Percentiles rank a stretch among this genome's conserved stretches.
These are phyloP conservation scores for Hymenoscyphus fraxineus DNA, from an alignment of 2,329 filamentous ascomycete species.

Conservation along the genomic window DNA sequence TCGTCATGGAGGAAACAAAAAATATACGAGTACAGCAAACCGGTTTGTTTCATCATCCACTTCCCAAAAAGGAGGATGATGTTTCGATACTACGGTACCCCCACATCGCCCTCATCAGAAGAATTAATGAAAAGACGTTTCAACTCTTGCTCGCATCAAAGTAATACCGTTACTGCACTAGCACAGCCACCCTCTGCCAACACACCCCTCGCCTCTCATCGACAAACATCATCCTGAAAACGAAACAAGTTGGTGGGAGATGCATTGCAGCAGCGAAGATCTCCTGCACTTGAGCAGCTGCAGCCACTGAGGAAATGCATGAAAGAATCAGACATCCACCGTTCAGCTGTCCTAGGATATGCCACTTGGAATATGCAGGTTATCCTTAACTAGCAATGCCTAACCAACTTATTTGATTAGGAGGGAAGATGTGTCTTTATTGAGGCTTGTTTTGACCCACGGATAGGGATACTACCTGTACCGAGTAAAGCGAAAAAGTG, in stretches of 20 bases:
- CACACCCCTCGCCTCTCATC: not conserved
- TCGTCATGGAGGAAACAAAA: too few relatives aligned
- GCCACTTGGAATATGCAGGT: not conserved
- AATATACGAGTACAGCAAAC: too few relatives aligned
- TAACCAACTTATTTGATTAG: not conserved
- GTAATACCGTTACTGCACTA: not conserved
- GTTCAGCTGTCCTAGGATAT: not conserved
- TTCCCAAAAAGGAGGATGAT: not conserved
- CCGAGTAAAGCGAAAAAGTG: not conserved
- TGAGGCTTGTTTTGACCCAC: not conserved
- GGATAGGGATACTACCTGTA: too few relatives aligned
- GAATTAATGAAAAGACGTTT: too few relatives aligned
- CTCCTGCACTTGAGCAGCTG: not conserved
- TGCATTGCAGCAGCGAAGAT: slow-evolving; percentile 2
- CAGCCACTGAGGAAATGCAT: not conserved
- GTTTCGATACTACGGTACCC: not conserved
- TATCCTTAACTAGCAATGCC: not conserved
- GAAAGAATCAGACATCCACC: not conserved
- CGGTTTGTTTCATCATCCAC: not conserved
- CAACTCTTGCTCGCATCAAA: too few relatives aligned
- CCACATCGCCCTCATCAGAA: too few relatives aligned
- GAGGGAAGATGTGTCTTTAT: not conserved
- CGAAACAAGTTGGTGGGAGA: not conserved
- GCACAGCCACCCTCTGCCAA: not conserved
- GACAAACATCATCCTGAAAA: not conserved